These are phyloP conservation scores for Trichoderma pleuroti DNA, from an alignment of 2,329 filamentous ascomycete species.

Conservation along the genomic window DNA sequence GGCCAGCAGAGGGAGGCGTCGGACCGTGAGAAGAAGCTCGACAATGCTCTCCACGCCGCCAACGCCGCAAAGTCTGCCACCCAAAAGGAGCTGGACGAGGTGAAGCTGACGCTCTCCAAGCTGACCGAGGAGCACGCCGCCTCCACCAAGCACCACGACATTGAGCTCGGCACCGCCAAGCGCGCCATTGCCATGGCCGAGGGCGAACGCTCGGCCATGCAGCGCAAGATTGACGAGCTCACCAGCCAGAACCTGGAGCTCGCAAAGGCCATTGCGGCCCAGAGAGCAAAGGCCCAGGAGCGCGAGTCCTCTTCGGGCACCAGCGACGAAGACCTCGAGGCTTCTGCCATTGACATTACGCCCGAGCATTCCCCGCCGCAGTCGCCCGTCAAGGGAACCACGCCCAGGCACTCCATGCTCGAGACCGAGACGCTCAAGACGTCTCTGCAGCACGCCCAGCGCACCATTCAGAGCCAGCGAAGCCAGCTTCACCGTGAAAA, in stretches of 20 bases:
- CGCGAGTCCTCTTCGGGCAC: conserved; percentile 56
- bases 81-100: conserved; percentile 87
- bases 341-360: conserved; percentile 65
- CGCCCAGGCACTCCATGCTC: conserved; percentile 84
- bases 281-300: conserved; percentile 64
- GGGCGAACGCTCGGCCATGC: conserved; percentile 71
- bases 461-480: conserved; percentile 94
- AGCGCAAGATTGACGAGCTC: conserved; percentile 84
- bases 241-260: conserved; percentile 87
- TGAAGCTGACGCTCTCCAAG: conserved; percentile 75
- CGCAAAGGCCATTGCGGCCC: conserved; percentile 74
- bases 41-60: conserved; percentile 64
- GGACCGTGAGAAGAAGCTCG: conserved; percentile 80
- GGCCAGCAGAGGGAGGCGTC: conserved; percentile 69
- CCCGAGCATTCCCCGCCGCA: conserved; percentile 87
- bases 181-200: conserved; percentile 76
- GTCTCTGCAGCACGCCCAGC: conserved; percentile 88
- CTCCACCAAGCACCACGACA: conserved; percentile 77
- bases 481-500: conserved; percentile 96
- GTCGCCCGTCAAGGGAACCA: conserved; percentile 81
- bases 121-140: conserved; percentile 76
- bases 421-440: conserved; percentile 95
- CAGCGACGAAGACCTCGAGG: conserved; percentile 62
- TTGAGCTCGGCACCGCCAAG: conserved; percentile 79
- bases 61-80: conserved; percentile 71